Conservation (phyloP, 2,329 filamentous ascomycete genomes). For the Botryotinia globosa region DNA sequence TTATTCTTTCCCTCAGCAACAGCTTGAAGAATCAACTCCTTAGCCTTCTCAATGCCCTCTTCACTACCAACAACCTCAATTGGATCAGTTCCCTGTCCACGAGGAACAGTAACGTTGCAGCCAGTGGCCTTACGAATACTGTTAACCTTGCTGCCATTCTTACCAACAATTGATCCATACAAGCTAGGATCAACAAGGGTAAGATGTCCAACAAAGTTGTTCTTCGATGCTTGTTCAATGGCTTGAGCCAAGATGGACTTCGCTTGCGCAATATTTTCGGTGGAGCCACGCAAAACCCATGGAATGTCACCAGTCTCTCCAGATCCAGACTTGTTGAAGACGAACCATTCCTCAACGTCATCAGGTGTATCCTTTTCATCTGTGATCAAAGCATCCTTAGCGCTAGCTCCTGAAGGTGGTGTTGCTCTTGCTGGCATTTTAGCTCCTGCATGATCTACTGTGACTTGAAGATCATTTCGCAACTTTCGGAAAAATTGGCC, state of each 20-base stretch:
- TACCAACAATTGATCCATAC: conserved; percentile 87
- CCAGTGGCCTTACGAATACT: conserved; percentile 86
- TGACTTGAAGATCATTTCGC: conserved; percentile 81
- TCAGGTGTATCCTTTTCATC: conserved; percentile 68
- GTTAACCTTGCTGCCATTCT: conserved; percentile 88
- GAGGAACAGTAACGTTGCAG: conserved; percentile 90
- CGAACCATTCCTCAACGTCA: conserved; percentile 77
- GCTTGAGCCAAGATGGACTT: conserved; percentile 71
- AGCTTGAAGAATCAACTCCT: conserved; percentile 82
- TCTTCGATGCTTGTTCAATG: conserved; percentile 67
- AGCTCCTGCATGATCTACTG: conserved; percentile 85
- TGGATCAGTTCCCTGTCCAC: conserved; percentile 74
- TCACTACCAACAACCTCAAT: conserved; percentile 83
- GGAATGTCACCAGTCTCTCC: conserved; percentile 67
- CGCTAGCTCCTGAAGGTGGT: conserved; percentile 56
- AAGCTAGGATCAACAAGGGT: conserved; percentile 74
- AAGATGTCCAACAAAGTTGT: conserved; percentile 70
- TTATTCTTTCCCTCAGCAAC: conserved; percentile 57
- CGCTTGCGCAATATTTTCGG: conserved; percentile 79
- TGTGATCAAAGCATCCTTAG: conserved; percentile 82
- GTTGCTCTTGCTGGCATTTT: conserved; percentile 67
- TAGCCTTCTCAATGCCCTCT: conserved; percentile 81
- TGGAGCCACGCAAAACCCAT: conserved; percentile 80
- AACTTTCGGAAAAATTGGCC: conserved; percentile 92
- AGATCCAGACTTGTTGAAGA: conserved; percentile 62